A percentile compares a stretch with the other conserved stretches of the same genome.
Conservation (phyloP, 169 alveolate genomes). For the Plasmodium malariae region DNA sequence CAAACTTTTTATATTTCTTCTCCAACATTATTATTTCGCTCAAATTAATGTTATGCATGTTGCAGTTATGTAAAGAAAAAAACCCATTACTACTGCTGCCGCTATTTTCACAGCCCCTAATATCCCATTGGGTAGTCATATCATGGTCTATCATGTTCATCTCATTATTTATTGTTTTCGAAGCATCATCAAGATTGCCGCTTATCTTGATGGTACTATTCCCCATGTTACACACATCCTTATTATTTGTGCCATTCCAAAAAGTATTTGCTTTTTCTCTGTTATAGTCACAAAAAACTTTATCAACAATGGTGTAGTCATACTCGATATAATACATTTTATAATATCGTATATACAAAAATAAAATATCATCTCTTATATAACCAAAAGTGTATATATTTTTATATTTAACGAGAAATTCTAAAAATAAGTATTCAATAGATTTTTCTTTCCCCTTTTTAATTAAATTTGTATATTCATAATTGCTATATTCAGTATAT, state of each 20-base stretch:
- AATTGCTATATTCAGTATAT: conserved; percentile 54
- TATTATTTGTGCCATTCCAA: background rate
- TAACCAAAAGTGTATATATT: conserved; percentile 65
- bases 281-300: conserved; percentile 13
- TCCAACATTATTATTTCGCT: conserved; percentile 28
- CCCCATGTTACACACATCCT: background rate
- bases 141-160: background rate
- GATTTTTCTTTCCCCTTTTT: conserved; percentile 58
- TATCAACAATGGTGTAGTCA: conserved; percentile 22
- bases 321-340: conserved; percentile 27
- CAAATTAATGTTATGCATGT: conserved; percentile 35
- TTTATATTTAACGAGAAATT: conserved; percentile 47
- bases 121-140: background rate
- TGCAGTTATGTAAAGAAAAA: conserved; percentile 1
- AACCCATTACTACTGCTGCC: background rate
- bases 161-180: too few species aligned
- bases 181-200: background rate
- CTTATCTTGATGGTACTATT: background rate
- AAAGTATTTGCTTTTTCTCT: background rate
- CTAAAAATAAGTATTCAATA: conserved; percentile 65
- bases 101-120: background rate
- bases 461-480: conserved; percentile 71
- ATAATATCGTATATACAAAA: conserved; percentile 69
- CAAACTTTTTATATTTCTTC: conserved; percentile 12
- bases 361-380: conserved; percentile 55